Conservation (phyloP, 108 stramenopile genomes). For the Nitzschia sp. region DNA sequence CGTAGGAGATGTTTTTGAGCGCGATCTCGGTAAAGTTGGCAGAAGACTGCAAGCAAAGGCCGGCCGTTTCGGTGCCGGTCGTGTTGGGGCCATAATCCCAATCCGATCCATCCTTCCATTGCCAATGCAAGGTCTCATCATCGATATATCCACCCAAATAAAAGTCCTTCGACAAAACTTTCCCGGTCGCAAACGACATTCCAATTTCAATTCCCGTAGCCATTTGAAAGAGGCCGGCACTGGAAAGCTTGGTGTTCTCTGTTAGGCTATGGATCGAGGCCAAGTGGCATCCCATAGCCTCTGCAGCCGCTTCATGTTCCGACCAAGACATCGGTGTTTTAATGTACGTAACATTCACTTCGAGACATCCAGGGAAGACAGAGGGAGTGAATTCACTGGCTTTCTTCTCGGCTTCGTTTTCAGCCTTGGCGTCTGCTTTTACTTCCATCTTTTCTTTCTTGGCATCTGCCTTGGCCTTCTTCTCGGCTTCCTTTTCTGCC, state of each 20-base stretch:
- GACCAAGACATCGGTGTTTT: neutral
- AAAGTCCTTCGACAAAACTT: neutral
- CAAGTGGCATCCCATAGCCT: slow-evolving; percentile 9
- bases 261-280: slow-evolving; percentile 1
- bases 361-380: slow-evolving; percentile 3
- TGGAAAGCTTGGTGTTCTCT: slow-evolving; percentile 5
- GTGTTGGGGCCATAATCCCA: slow-evolving; percentile 13
- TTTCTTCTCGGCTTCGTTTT: neutral
- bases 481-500: slow-evolving; percentile 2
- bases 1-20: neutral
- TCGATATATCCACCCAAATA: slow-evolving; percentile 5
- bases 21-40: slow-evolving; percentile 12
- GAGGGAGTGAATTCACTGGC: neutral
- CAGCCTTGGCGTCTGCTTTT: neutral
- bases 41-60: neutral
- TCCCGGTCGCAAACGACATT: neutral
- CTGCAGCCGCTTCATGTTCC: neutral
- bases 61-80: neutral
- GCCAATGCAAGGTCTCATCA: neutral
- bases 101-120: slow-evolving; percentile 13
- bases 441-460: neutral
- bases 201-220: neutral
- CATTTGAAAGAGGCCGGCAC: slow-evolving; percentile 1
- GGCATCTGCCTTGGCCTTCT: slow-evolving; percentile 3
- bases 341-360: slow-evolving; percentile 11